phyloP scores from a whole-genome alignment of 805 yeast genomes.

The Zygosaccharomyces bailii region DNA sequence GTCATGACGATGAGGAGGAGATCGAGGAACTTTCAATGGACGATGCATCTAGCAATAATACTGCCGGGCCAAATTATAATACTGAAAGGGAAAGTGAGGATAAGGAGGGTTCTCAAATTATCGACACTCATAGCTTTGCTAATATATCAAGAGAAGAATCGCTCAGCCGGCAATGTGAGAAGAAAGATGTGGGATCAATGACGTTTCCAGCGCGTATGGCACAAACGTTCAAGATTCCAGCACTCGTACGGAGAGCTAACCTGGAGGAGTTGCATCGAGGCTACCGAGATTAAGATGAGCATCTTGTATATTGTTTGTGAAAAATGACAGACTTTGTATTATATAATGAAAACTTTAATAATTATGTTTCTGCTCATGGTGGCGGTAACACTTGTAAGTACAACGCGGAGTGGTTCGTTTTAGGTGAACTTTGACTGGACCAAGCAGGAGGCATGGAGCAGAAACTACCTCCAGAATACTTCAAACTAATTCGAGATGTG shows the following conservation, averaged over 20 bases:
- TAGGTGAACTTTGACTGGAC: no score
- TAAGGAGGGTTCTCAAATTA: neutral
- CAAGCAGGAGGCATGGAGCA: conserved; percentile 25
- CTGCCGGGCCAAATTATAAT: no score
- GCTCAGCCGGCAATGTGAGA: neutral
- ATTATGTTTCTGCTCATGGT: neutral
- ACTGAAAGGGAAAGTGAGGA: neutral
- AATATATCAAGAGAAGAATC: neutral
- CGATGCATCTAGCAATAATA: neutral
- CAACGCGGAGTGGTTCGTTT: no score
- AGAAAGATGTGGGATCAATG: neutral
- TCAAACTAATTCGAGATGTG: conserved; percentile 31
- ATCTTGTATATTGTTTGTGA: no score
- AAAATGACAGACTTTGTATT: no score
- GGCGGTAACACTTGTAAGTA: neutral
- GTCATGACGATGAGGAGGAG: conserved; percentile 9
- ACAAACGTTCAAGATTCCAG: conserved; percentile 3
- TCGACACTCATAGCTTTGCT: neutral
- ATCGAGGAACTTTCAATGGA: conserved; percentile 1
- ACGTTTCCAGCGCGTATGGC: conserved; percentile 7
- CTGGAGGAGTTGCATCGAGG: no score
- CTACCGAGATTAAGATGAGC: no score
- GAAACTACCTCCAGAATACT: conserved; percentile 31
- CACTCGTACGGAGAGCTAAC: conserved; percentile 1
- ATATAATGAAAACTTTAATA: neutral